These are phyloP conservation scores for Apostasia shenzhenica DNA, from an alignment of 106 monocot genomes.

Conservation along the genomic window DNA sequence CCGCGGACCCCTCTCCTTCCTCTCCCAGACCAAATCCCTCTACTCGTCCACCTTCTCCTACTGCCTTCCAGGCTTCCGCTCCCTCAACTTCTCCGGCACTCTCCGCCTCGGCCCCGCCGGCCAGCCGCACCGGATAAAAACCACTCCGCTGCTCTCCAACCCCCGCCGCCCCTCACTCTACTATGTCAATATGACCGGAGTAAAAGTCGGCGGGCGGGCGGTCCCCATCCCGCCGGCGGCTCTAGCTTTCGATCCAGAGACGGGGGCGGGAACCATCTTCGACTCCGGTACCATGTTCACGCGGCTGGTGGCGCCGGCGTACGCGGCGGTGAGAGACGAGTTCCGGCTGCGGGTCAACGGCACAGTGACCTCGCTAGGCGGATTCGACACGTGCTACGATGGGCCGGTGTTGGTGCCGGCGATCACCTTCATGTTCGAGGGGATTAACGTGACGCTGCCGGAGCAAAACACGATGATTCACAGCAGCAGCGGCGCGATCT, in stretches of 20 bases:
- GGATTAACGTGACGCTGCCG: constrained; percentile 74
- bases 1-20: constrained; percentile 33
- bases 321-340: constrained; percentile 64
- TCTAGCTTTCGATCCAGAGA: constrained; percentile 53
- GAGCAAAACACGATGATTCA: constrained; percentile 69
- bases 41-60: constrained; percentile 68
- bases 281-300: constrained; percentile 96
- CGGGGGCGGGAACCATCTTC: constrained; percentile 78
- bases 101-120: constrained; percentile 71
- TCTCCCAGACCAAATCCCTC: constrained; percentile 34
- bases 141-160: constrained; percentile 66
- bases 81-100: constrained; percentile 84
- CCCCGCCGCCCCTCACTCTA: constrained; percentile 73
- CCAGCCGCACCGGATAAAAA: constrained; percentile 59
- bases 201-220: constrained; percentile 43
- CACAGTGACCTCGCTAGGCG: neutral
- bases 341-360: constrained; percentile 40
- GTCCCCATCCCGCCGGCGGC: constrained; percentile 32
- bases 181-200: constrained; percentile 68
- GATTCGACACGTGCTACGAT: constrained; percentile 70
- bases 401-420: constrained; percentile 32
- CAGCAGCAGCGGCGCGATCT: constrained; percentile 42
- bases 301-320: constrained; percentile 58
- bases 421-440: constrained; percentile 45
- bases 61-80: constrained; percentile 77